Conservation (phyloP, 2,329 filamentous ascomycete species). For the Bipolaris zeicola region DNA sequence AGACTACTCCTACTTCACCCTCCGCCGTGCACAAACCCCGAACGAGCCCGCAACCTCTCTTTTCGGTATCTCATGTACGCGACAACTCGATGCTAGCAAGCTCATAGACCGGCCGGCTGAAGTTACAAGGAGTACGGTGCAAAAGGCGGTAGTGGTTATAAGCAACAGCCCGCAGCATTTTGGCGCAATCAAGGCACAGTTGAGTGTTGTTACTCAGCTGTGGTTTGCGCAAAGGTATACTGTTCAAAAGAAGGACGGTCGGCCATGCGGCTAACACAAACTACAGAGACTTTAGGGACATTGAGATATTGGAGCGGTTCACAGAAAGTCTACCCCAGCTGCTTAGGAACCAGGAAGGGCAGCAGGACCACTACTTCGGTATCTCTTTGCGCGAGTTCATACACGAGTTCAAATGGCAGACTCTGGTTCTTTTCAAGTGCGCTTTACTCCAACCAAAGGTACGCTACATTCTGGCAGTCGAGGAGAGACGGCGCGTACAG, state of each 20-base stretch:
- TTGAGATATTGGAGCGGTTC: conserved; percentile 87
- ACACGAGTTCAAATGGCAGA: conserved; percentile 93
- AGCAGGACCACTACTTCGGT: conserved; percentile 86
- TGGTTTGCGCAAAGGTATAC: conserved; percentile 88
- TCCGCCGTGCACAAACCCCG: conserved; percentile 63
- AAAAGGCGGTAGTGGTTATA: conserved; percentile 96
- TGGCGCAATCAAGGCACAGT: conserved; percentile 84
- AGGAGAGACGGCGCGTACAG: background rate
- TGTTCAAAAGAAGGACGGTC: background rate
- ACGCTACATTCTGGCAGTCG: conserved; percentile 11
- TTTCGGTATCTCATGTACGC: conserved; percentile 94
- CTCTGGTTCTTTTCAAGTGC: conserved; percentile 90
- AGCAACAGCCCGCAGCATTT: conserved; percentile 89
- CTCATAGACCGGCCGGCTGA: conserved; percentile 81
- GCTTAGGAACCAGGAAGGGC: conserved; percentile 67
- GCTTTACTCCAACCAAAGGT: conserved; percentile 94
- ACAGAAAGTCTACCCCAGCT: conserved; percentile 78
- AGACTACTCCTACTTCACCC: conserved; percentile 98
- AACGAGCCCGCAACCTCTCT: conserved; percentile 72
- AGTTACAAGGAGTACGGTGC: conserved; percentile 95
- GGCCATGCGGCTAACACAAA: background rate
- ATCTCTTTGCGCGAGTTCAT: conserved; percentile 86
- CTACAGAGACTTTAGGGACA: conserved; percentile 79
- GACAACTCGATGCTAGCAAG: conserved; percentile 81
- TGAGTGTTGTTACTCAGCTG: conserved; percentile 88